phyloP scores from a whole-genome alignment of 2,329 filamentous ascomycete species.

The Knufia fluminis region DNA sequence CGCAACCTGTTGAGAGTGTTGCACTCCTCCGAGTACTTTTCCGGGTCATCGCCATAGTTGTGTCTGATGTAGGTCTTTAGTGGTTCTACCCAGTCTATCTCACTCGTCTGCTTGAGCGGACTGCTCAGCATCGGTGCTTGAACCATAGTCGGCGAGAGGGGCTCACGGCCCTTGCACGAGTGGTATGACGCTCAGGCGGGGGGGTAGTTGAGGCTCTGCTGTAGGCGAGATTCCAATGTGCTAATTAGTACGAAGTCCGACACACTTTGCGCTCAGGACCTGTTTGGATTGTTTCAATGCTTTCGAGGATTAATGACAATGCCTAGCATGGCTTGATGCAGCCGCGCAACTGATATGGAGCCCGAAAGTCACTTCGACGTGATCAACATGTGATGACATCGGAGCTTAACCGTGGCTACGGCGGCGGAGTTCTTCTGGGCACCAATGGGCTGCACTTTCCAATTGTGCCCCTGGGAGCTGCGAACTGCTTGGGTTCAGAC shows the following conservation, averaged over 20 bases:
- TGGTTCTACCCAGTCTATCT: slow-evolving; percentile 94
- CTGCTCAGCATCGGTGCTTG: slow-evolving; percentile 92
- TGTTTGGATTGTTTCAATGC: neutral
- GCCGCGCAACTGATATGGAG: neutral
- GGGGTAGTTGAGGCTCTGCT: neutral
- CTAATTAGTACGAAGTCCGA: neutral
- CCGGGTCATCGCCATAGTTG: slow-evolving; percentile 92
- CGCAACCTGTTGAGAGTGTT: slow-evolving; percentile 84
- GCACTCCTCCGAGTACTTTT: slow-evolving; percentile 93
- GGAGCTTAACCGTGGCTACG: neutral
- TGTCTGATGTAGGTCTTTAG: slow-evolving; percentile 88
- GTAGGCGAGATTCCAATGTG: neutral
- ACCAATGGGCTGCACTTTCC: neutral
- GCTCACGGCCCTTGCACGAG: neutral
- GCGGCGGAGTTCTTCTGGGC: neutral
- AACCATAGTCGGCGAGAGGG: slow-evolving; percentile 47
- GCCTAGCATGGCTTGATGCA: neutral
- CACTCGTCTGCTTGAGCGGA: slow-evolving; percentile 87
- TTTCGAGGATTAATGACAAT: neutral
- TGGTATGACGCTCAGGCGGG: neutral
- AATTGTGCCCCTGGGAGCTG: no score
- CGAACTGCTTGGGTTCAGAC: no score
- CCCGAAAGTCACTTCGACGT: neutral
- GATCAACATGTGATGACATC: neutral
- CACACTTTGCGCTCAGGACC: neutral